Conservation (phyloP, 805 yeast genomes). For the Metschnikowia koreensis region DNA sequence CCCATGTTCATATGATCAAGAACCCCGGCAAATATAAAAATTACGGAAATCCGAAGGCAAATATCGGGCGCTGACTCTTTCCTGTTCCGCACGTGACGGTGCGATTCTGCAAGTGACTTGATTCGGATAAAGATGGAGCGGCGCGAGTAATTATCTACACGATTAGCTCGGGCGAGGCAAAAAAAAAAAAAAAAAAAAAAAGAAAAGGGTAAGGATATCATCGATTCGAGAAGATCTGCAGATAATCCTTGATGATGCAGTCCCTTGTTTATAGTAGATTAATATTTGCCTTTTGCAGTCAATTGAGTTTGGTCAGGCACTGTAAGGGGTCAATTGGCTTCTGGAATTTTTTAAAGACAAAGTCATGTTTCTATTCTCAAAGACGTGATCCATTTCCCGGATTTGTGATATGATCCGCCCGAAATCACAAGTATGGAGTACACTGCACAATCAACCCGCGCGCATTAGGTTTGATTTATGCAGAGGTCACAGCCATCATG, state of each 20-base stretch:
- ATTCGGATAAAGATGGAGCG: background rate
- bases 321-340: background rate
- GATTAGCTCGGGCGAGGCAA: background rate
- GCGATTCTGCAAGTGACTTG: background rate
- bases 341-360: background rate
- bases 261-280: background rate
- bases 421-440: conserved; percentile 9
- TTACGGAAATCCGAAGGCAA: background rate
- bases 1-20: background rate
- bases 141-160: conserved; percentile 1
- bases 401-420: conserved; percentile 1
- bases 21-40: background rate
- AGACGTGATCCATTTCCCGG: background rate
- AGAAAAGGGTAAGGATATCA: background rate
- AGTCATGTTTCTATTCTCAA: background rate
- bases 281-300: background rate
- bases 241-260: background rate
- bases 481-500: conserved; percentile 10
- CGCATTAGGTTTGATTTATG: conserved; percentile 16
- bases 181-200: conserved; percentile 5
- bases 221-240: conserved; percentile 10
- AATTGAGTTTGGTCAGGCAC: background rate
- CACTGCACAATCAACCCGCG: conserved; percentile 13
- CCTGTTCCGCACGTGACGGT: background rate
- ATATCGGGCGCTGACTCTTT: background rate